A percentile compares a stretch with the other conserved stretches of the same genome.
phyloP scores from a whole-genome alignment of 73 alveolate genomes.

The Uronychia binucleata region DNA sequence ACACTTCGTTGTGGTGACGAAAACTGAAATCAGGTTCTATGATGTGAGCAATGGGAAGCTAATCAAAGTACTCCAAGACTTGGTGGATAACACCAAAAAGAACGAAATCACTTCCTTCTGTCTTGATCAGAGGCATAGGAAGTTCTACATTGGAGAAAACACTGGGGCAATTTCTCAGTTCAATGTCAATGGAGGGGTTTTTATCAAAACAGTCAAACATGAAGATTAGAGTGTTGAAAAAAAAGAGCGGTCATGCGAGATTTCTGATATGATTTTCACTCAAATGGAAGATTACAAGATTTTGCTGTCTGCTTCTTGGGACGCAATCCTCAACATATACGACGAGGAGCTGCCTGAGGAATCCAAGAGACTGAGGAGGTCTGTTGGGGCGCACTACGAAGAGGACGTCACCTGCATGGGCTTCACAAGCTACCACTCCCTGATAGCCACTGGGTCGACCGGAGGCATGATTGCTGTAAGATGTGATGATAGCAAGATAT shows the following conservation, averaged over 20 bases:
- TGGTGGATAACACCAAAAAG: conserved; percentile 65
- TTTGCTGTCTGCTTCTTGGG: conserved; percentile 84
- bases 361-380: conserved; percentile 72
- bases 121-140: conserved; percentile 78
- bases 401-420: conserved; percentile 69
- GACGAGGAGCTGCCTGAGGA: conserved; percentile 92
- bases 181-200: conserved; percentile 56
- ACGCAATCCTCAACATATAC: conserved; percentile 84
- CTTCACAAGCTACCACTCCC: conserved; percentile 45
- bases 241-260: neutral
- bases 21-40: conserved; percentile 78
- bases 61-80: conserved; percentile 67
- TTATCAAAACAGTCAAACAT: conserved; percentile 45
- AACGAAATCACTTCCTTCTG: conserved; percentile 76
- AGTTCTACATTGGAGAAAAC: conserved; percentile 76
- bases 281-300: conserved; percentile 56
- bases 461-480: conserved; percentile 55
- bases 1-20: conserved; percentile 71
- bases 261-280: neutral
- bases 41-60: conserved; percentile 79
- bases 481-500: conserved; percentile 12
- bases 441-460: conserved; percentile 79
- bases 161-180: conserved; percentile 50
- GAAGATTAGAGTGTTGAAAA: conserved; percentile 23
- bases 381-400: conserved; percentile 90